Evolutionary conservation across 352 stramenopile species (phyloP), one percentile per base, ranked within the genome.

Genomic region (Globisporangium acanthophoron): DNA sequence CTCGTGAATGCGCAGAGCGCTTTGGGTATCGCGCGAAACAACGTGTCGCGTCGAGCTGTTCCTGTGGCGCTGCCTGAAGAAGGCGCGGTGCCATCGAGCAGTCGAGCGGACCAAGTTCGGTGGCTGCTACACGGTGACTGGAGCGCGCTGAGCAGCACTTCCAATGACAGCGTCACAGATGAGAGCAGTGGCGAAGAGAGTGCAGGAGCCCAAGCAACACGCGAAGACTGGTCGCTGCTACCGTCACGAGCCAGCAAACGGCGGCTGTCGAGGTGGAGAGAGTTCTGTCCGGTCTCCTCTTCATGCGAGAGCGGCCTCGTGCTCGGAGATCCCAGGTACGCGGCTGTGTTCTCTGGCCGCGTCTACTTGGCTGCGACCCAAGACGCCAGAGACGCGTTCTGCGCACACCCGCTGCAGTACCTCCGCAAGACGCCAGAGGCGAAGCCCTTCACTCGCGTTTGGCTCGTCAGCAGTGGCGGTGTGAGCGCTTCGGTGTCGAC

Each of bases 111-210:
- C 3, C 79, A 88, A 46, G 31, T 90, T 1, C 73, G 67, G 5
- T 92, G 79, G 75, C 57, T 92, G 9, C 56, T 92, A 3, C 75
- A 85, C 50, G 71, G 74, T 51, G 70, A 88, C 45, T 90, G 78
- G 80, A 62, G 57, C 12, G 51, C 69, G 15, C 35, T 73, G 35
- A 31, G 40, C 16, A 29, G 31, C n/a, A 31, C 18, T 20, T 8
- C 31, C 9, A 5, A 27, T 8, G 51, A 48, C 7, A 44, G 15
- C 37, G 13, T 49, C 44, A 2, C 1, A 56, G 12, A 57, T 21
- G 37, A 58, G 20, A 54, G n/a, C 27, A 48, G 9, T n/a, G 24
- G 53, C 3, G 39, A 18, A 9, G 52, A 45, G 37, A 43, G 3
- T 21, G 52, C 20, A 11, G 21, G 7, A 16, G 24, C 12, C 20